Evolutionary conservation across 768 basidiomycete genomes (phyloP).

Genomic region (Serendipita sp.): DNA sequence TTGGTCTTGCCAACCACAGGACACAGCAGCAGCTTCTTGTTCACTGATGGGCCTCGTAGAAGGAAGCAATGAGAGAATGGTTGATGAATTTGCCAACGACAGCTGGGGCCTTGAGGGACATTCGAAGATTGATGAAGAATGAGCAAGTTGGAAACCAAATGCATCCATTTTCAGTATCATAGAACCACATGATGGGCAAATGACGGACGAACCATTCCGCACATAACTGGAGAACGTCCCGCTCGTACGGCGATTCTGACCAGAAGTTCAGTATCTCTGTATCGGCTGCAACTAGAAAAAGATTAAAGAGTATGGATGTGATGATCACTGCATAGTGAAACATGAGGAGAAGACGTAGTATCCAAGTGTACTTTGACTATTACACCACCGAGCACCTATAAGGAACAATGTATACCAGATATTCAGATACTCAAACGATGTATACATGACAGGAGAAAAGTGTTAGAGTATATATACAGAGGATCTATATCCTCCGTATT

Average conservation of each 20-base stretch:
- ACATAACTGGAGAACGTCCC: background rate
- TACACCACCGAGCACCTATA: too few relatives aligned
- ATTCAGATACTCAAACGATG: too few relatives aligned
- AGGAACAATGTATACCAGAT: too few relatives aligned
- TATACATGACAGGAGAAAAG: too few relatives aligned
- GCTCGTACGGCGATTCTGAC: background rate
- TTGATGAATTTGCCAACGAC: background rate
- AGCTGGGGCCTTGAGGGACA: background rate
- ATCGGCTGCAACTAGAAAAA: background rate
- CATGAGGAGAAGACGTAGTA: too few relatives aligned
- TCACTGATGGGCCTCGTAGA: background rate
- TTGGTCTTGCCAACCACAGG: background rate
- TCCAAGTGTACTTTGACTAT: too few relatives aligned
- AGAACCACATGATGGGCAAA: background rate
- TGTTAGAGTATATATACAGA: too few relatives aligned
- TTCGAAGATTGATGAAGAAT: background rate
- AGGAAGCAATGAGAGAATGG: background rate
- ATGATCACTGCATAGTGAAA: too few relatives aligned
- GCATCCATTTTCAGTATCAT: background rate
- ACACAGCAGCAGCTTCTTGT: too few relatives aligned
- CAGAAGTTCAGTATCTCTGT: conserved; percentile 1
- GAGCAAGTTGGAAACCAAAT: background rate
- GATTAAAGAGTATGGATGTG: too few relatives aligned
- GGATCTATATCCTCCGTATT: too few relatives aligned
- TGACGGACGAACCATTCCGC: background rate